phyloP scores from a whole-genome alignment of 768 basidiomycete species.

The Boletus coccyginus region DNA sequence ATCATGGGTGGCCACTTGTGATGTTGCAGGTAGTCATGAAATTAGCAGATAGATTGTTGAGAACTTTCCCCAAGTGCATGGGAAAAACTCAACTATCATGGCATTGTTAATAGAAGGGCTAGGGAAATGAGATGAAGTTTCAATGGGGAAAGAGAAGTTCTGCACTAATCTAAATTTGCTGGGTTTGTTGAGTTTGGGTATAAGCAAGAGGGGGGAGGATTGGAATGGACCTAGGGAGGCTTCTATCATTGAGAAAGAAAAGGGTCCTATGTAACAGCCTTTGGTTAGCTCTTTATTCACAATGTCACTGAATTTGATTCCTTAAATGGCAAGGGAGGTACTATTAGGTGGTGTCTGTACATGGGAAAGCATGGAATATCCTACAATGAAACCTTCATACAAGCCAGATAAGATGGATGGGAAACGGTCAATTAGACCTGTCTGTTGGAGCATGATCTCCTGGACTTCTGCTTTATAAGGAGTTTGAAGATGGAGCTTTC shows the following conservation, averaged over 20 bases:
- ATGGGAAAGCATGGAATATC: background rate
- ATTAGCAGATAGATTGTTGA: background rate
- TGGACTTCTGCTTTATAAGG: background rate
- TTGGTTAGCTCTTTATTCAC: background rate
- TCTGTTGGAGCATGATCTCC: accelerated
- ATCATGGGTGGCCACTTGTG: background rate
- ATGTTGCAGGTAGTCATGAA: background rate
- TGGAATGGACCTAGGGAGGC: background rate
- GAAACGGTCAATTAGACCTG: background rate
- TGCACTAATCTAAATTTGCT: background rate
- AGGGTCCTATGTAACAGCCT: background rate
- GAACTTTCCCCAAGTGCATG: background rate
- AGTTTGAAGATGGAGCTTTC: background rate
- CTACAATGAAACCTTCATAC: background rate
- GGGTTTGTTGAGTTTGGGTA: background rate
- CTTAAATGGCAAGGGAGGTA: background rate
- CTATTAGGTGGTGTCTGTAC: background rate
- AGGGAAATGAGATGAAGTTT: background rate
- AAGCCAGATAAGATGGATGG: background rate
- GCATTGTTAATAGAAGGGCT: background rate
- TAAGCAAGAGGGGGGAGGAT: background rate
- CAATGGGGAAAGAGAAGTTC: background rate
- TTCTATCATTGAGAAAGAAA: background rate
- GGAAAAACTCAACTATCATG: background rate
- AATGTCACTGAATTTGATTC: background rate